phyloP scores from a whole-genome alignment of 2,329 filamentous ascomycete genomes.

The Phoma herbarum region DNA sequence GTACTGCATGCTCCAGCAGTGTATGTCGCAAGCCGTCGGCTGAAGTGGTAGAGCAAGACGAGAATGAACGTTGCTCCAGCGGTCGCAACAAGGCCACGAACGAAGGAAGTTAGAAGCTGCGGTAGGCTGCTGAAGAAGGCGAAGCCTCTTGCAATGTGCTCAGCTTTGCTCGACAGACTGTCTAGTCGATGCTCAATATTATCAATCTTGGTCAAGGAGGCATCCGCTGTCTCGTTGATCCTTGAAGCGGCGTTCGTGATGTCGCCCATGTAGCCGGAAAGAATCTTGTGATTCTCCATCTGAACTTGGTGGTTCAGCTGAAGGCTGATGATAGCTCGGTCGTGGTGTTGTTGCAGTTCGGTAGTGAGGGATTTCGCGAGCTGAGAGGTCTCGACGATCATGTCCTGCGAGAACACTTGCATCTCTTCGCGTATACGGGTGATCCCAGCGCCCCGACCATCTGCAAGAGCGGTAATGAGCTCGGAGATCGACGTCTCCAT shows the following conservation, averaged over 20 bases:
- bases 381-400: slow-evolving; percentile 31
- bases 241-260: slow-evolving; percentile 23
- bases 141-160: slow-evolving; percentile 33
- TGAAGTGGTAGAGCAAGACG: slow-evolving; percentile 27
- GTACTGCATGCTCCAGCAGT: slow-evolving; percentile 30
- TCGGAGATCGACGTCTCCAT: slow-evolving; percentile 31
- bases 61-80: slow-evolving; percentile 25
- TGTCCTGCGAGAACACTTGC: slow-evolving; percentile 32
- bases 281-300: slow-evolving; percentile 25
- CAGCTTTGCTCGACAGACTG: slow-evolving; percentile 30
- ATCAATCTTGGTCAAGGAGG: slow-evolving; percentile 27
- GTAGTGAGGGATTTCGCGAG: slow-evolving; percentile 24
- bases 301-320: slow-evolving; percentile 32
- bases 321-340: slow-evolving; percentile 23
- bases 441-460: slow-evolving; percentile 30
- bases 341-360: slow-evolving; percentile 30
- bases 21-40: slow-evolving; percentile 27
- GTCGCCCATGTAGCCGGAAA: slow-evolving; percentile 25
- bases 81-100: slow-evolving; percentile 18
- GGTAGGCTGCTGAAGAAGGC: slow-evolving; percentile 35
- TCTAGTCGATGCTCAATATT: slow-evolving; percentile 31
- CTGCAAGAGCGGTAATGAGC: slow-evolving; percentile 28
- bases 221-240: slow-evolving; percentile 24
- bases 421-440: slow-evolving; percentile 26
- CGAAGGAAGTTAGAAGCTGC: slow-evolving; percentile 17